Conservation (phyloP, 2,329 filamentous ascomycete genomes). For the Cercospora sp. region DNA sequence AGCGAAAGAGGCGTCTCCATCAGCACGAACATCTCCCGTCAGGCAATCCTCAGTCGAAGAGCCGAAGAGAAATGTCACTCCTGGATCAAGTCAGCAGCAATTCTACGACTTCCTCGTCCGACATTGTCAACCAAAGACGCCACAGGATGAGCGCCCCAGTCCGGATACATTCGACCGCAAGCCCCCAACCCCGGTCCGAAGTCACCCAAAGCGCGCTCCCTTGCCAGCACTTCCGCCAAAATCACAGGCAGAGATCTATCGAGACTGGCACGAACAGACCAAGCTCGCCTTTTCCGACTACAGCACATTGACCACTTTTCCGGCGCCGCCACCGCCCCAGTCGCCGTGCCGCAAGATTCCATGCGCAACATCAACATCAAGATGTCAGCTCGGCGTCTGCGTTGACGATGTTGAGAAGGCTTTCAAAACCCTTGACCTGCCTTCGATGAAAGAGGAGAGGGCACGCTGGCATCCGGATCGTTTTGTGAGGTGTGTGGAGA, state of each 20-base stretch:
- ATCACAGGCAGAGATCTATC: constrained; percentile 1
- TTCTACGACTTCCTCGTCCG: background rate
- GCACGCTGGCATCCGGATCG: constrained; percentile 15
- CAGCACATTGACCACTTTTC: constrained; percentile 9
- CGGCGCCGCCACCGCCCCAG: constrained; percentile 8
- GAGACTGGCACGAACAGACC: constrained; percentile 12
- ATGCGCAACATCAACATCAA: background rate
- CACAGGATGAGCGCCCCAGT: background rate
- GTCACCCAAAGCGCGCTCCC: background rate
- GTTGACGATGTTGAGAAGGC: constrained; percentile 14
- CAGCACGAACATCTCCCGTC: background rate
- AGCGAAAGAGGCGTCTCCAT: background rate
- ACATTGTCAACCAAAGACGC: background rate
- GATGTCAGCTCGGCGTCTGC: constrained; percentile 10
- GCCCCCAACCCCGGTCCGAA: background rate
- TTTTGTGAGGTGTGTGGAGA: constrained; percentile 8
- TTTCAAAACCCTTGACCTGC: background rate
- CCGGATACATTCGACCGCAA: background rate
- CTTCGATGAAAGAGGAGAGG: constrained; percentile 13
- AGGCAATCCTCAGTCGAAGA: background rate
- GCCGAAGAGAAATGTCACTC: background rate
- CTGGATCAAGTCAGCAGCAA: background rate
- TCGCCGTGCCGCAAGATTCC: background rate
- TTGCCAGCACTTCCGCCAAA: background rate
- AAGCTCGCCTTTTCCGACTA: constrained; percentile 15